These are phyloP conservation scores for Globisporangium cylindrosporum DNA, from an alignment of 352 stramenopile genomes.

Conservation along the genomic window DNA sequence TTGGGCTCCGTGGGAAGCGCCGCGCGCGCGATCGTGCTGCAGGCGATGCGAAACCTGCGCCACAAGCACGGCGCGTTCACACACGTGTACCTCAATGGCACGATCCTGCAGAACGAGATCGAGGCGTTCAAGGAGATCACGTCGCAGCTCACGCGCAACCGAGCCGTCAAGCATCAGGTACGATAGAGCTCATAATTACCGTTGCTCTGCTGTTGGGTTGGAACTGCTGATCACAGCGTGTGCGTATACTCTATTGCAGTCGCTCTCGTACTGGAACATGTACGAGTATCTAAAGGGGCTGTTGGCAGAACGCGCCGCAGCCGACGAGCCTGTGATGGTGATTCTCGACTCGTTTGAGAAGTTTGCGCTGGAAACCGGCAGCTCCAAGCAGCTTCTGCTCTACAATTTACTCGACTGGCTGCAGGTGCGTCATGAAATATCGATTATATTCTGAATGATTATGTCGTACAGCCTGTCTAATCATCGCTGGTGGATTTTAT, in stretches of 20 bases:
- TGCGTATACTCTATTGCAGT: conserved; percentile 16
- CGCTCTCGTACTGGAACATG: conserved; percentile 80
- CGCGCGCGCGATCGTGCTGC: conserved; percentile 48
- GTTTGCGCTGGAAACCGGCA: conserved; percentile 61
- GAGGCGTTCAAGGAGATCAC: conserved; percentile 84
- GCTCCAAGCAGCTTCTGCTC: conserved; percentile 73
- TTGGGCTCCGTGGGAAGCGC: conserved; percentile 52
- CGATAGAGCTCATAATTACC: not conserved
- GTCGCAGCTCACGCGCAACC: conserved; percentile 56
- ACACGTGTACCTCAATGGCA: conserved; percentile 73
- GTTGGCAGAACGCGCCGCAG: conserved; percentile 45
- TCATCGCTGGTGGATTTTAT: not conserved
- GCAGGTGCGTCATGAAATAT: conserved; percentile 25
- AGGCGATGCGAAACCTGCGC: conserved; percentile 50
- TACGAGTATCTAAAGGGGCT: conserved; percentile 78
- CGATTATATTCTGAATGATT: not conserved
- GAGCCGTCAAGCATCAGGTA: conserved; percentile 61
- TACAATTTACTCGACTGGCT: conserved; percentile 88
- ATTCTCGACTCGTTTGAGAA: conserved; percentile 75
- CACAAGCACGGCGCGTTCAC: conserved; percentile 39
- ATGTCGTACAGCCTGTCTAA: not conserved
- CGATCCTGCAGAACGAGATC: conserved; percentile 78
- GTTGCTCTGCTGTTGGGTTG: not conserved
- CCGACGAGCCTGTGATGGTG: conserved; percentile 59
- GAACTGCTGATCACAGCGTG: not conserved